Percentiles rank a stretch among this genome's conserved stretches.
These are phyloP conservation scores for Fusarium nanum DNA, from an alignment of 2,329 filamentous ascomycete species.

Conservation along the genomic window DNA sequence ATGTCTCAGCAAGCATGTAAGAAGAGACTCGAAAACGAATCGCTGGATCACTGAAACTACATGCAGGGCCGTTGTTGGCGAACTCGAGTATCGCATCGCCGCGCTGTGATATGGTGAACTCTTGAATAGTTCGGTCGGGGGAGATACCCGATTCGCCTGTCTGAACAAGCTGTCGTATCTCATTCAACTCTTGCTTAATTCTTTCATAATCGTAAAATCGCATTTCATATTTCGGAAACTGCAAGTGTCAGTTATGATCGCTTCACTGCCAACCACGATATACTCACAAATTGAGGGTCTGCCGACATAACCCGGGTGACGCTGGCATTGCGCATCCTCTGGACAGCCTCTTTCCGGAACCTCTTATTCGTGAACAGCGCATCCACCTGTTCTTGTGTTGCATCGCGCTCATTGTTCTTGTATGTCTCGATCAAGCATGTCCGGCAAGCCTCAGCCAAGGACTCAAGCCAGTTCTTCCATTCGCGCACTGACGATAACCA, in stretches of 20 bases:
- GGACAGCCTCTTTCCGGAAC: slow-evolving; percentile 57
- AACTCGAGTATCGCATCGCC: slow-evolving; percentile 66
- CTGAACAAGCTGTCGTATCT: slow-evolving; percentile 56
- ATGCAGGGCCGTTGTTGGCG: slow-evolving; percentile 54
- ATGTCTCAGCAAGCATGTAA: slow-evolving; percentile 62
- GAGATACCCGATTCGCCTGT: slow-evolving; percentile 56
- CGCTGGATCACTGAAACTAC: slow-evolving; percentile 51
- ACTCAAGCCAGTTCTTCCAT: slow-evolving; percentile 58
- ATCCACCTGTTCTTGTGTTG: slow-evolving; percentile 57
- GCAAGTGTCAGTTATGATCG: slow-evolving; percentile 15
- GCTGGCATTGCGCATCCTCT: slow-evolving; percentile 60
- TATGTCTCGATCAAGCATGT: slow-evolving; percentile 59
- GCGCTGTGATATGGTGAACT: slow-evolving; percentile 57
- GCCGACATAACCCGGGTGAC: slow-evolving; percentile 58
- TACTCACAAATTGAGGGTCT: slow-evolving; percentile 57
- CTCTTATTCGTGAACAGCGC: slow-evolving; percentile 56
- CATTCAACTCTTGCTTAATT: slow-evolving; percentile 56
- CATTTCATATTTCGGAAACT: slow-evolving; percentile 60
- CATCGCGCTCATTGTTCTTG: slow-evolving; percentile 58
- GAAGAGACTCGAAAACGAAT: slow-evolving; percentile 65
- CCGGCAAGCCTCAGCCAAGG: slow-evolving; percentile 56
- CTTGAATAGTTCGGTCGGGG: slow-evolving; percentile 54
- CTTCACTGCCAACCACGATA: neutral
- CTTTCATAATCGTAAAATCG: slow-evolving; percentile 61
- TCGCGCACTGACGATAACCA: slow-evolving; percentile 57